Conservation (phyloP, 805 yeast species). For the Metschnikowia santaceciliae region DNA sequence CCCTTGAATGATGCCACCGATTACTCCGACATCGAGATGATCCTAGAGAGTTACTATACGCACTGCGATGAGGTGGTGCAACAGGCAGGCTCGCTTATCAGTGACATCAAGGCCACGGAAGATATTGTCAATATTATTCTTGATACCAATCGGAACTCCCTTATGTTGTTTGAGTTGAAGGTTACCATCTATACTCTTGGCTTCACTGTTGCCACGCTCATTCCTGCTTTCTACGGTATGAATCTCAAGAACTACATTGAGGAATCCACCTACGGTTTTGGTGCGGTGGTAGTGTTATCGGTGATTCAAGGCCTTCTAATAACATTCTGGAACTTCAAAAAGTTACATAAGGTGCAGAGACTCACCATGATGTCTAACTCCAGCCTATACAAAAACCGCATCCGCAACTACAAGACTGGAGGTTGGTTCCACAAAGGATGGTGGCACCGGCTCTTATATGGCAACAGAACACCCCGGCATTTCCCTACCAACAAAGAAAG, state of each 20-base stretch:
- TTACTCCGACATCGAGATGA: constrained; percentile 78
- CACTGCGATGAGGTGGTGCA: constrained; percentile 94
- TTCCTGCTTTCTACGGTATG: constrained; percentile 91
- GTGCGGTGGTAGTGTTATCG: constrained; percentile 50
- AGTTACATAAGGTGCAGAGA: constrained; percentile 58
- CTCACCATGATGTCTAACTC: constrained; percentile 52
- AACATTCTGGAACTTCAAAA: constrained; percentile 53
- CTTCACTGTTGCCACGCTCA: constrained; percentile 74
- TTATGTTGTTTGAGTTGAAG: constrained; percentile 82
- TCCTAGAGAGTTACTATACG: constrained; percentile 82
- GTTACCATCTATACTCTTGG: constrained; percentile 83
- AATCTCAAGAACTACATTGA: constrained; percentile 75
- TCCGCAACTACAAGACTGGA: constrained; percentile 4
- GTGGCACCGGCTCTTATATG: constrained; percentile 23
- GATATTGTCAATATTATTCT: constrained; percentile 88
- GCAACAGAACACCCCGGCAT: constrained; percentile 24
- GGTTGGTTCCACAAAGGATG: constrained; percentile 9
- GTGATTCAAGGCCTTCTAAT: constrained; percentile 50
- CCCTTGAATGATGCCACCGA: constrained; percentile 24
- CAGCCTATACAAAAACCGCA: constrained; percentile 6
- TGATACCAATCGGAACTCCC: constrained; percentile 85
- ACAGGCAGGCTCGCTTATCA: constrained; percentile 76
- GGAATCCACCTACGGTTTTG: constrained; percentile 62
- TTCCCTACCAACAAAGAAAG: constrained; percentile 34
- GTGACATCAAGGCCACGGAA: constrained; percentile 85